Base-by-base conservation (phyloP, 441 rosid genomes). In the Manihot esculenta region DNA sequence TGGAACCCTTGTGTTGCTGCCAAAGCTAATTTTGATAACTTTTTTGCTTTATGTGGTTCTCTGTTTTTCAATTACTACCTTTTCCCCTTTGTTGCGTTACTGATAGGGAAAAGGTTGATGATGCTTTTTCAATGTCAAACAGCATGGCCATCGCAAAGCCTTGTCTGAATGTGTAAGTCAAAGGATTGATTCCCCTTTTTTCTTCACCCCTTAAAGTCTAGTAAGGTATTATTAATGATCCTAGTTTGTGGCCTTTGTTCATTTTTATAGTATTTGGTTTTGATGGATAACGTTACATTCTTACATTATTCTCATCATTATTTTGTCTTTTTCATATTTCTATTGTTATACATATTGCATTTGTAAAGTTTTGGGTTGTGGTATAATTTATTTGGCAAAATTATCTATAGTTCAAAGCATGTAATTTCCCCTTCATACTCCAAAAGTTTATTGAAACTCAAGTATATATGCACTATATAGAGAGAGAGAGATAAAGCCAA, bases 111-210 rank as follows among this genome's bases (percentile, higher is more conserved):
- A 75, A 55, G 57, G 82, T 75, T 56, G 88, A 66, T 61, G 69
- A 68, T 74, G 80, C 73, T 26, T 58, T 71, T 62, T 61, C 26
- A 45, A 79, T 81, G 64, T 81, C 62, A 62, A 77, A 35, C 18
- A 27, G 27, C 49, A 38, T 33, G 45, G 51, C 56, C 59, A 49
- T 41, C 66, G 50, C 81, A 72, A 73, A 70, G 68, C 71, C 72
- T 45, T 75, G 35, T 73, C 17, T 80, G 63, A 60, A 76, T 64
- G 67, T 75, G 92, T 84, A 84, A 78, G 87, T 74, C 53, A n/a
- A 48, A 35, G 21, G 7, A 45, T 17, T 14, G 4, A 35, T 1
- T 35, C 10, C 41, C 14, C 8, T 12, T 61, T 10, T 15, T 26
- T n/a, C 7, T 38, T 35, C 7, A 2, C 7, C 0, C 4, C 0